Base-by-base conservation (phyloP, 2,329 filamentous ascomycete genomes). In the Chrysosporium keratinophilum region DNA sequence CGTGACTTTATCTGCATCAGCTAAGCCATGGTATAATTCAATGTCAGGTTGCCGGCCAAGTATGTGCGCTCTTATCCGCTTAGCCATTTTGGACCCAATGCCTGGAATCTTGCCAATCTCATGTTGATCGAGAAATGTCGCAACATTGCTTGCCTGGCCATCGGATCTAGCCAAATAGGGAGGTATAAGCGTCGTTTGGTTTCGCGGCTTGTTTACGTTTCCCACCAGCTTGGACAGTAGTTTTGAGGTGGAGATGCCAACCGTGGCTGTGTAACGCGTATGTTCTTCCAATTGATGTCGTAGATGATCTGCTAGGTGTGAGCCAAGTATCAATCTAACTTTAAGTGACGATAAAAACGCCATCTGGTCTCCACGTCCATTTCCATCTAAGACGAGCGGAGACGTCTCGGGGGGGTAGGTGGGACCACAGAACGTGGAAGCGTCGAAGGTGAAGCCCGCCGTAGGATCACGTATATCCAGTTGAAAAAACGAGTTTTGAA, bases 201-300 rank as follows among this genome's bases (percentile, higher is more conserved):
- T 85, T 55, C 84, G 83, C 0, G 91, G 91, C 70, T 97, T 97
- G 66, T 96, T 82, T 55, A 84, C 74, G 66, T 82, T 86, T 11
- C 91, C 91, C 9, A 83, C 87, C 12, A 97, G 77, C 68, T 97
- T 97, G 55, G 87, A 82, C 10, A 95, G 75, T 4, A 91, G 69
- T 68, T 97, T 97, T 63, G 85, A 91, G 0, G 88, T 94, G 1
- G 89, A 85, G 19, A 97, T 82, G 3, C 91, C 91, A 41, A 87
- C 89, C 0, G 90, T 91, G 28, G 85, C 85, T 0, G 89, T 95
- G 69, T 91, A 95, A 1, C 88, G 88, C 63, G 83, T 84, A 44
- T 88, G 76, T 44, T 82, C 74, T 63, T 94, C 86, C 10, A 97
- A 74, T 63, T 80, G 79, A 54, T 77, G 72, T 11, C 91, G 83